Conservation (phyloP, 345 rosid species). For the Pugionium cornutum region DNA sequence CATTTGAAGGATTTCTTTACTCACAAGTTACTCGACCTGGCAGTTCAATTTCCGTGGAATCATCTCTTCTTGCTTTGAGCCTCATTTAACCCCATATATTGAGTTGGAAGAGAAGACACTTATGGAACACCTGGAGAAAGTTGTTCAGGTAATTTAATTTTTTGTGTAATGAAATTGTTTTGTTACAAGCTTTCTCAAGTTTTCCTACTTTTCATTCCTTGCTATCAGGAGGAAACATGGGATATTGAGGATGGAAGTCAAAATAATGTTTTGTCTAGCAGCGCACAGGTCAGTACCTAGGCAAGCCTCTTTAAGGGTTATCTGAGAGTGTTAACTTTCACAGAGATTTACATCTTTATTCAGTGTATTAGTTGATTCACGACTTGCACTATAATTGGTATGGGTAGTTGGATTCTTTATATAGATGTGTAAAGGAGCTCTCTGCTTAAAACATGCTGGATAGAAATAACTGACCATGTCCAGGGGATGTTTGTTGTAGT, state of each 20-base stretch:
- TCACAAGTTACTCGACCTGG: conserved; percentile 33
- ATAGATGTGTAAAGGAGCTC: conserved; percentile 1
- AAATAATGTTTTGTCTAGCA: conserved; percentile 88
- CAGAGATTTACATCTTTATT: conserved; percentile 21
- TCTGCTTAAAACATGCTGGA: conserved; percentile 20
- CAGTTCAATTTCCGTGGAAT: conserved; percentile 99
- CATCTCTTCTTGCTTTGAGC: conserved; percentile 96
- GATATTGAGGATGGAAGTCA: conserved; percentile 95
- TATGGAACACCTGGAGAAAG: conserved; percentile 94
- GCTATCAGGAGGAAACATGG: conserved; percentile 91
- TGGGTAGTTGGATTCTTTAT: conserved; percentile 18
- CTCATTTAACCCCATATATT: conserved; percentile 77
- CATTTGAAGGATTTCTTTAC: conserved; percentile 17
- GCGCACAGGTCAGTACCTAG: conserved; percentile 75
- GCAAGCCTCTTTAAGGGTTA: conserved; percentile 13
- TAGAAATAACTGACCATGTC: conserved; percentile 19
- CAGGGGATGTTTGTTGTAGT: conserved; percentile 24
- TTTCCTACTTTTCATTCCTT: conserved; percentile 14
- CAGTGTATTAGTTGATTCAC: conserved; percentile 7
- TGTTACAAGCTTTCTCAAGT: conserved; percentile 35
- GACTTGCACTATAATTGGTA: conserved; percentile 5
- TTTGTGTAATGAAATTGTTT: conserved; percentile 14
- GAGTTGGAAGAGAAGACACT: conserved; percentile 97
- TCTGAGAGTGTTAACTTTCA: conserved; percentile 23
- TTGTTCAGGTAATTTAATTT: conserved; percentile 69